Evolutionary conservation across 495 filamentous ascomycete species (phyloP).

Genomic region (Aeminium ludgeri): DNA sequence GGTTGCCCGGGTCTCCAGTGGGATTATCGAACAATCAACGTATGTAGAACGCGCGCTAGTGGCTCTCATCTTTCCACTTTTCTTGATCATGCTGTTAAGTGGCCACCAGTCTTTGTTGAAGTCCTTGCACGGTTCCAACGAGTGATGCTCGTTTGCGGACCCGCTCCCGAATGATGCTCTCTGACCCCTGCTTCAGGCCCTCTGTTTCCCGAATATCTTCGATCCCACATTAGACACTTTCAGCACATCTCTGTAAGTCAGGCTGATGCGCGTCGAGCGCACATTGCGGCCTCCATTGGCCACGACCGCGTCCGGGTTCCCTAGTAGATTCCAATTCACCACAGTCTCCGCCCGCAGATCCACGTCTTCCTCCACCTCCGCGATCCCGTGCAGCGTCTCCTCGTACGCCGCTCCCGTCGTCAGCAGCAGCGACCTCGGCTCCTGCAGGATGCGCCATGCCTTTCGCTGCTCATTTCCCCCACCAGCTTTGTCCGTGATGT

Average conservation of each 20-base stretch:
- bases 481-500: conserved; percentile 49
- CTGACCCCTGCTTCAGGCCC: no score
- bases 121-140: no score
- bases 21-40: no score
- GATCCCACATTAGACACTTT: conserved; percentile 38
- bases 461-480: conserved; percentile 3
- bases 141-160: no score
- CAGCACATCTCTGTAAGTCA: conserved; percentile 87
- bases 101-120: no score
- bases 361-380: conserved; percentile 21
- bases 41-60: no score
- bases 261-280: conserved; percentile 56
- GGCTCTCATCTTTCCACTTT: no score
- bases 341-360: conserved; percentile 35
- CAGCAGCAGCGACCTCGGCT: conserved; percentile 41
- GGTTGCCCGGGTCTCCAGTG: no score
- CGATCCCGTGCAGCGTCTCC: conserved; percentile 26
- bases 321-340: conserved; percentile 69
- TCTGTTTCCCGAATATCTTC: conserved; percentile 15
- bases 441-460: conserved; percentile 61
- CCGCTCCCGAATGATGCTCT: no score
- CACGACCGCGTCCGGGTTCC: conserved; percentile 38
- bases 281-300: conserved; percentile 35
- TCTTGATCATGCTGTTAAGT: no score
- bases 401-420: conserved; percentile 23